Base-by-base conservation (phyloP, 805 yeast species). In the Schwanniomyces sp. region DNA sequence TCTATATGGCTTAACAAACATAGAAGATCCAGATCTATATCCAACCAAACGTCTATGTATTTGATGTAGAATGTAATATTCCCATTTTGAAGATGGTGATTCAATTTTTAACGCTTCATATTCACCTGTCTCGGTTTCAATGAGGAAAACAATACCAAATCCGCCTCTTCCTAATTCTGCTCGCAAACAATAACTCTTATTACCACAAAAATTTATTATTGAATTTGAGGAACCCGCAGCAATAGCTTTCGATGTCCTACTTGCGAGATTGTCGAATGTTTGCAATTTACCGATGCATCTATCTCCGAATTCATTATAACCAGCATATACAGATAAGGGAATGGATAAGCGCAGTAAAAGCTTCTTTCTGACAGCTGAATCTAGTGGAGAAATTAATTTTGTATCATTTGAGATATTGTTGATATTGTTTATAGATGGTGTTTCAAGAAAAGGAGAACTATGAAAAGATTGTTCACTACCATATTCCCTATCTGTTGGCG, bases 101-200 rank as follows among this genome's bases (percentile, higher is more conserved):
- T 86, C 90, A 11, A 86, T 79, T 59, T 91, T 91, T 44, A 91
- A 65, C 0, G 96, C 96, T 43, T 74, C 77, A 29, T 78, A 57
- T 0, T 65, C 59, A 1, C 88, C 89, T 7, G 66, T 62, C 50
- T 80, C 75, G 4, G 73, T 66, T 60, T 87, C 91, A 1, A 87
- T 84, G 18, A 89, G 67, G 59, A 82, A 89, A 0, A 89, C 96
- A 1, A 81, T 75, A 0, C 91, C 95, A 67, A 74, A 85, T 0
- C 91, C 94, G n/a, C 96, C 95, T 56, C 78, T 79, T 0, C 96
- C 96, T 10, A 91, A 66, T 56, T 81, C 80, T 41, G 71, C 68
- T 25, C 76, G 72, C 46, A 85, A 62, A 49, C 81, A 79, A 52
- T 63, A 78, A 4, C 76, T 65, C 34, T 72, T 76, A 25, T 69